Base-by-base conservation (phyloP, 805 yeast species). In the Ogataea kodamae region DNA sequence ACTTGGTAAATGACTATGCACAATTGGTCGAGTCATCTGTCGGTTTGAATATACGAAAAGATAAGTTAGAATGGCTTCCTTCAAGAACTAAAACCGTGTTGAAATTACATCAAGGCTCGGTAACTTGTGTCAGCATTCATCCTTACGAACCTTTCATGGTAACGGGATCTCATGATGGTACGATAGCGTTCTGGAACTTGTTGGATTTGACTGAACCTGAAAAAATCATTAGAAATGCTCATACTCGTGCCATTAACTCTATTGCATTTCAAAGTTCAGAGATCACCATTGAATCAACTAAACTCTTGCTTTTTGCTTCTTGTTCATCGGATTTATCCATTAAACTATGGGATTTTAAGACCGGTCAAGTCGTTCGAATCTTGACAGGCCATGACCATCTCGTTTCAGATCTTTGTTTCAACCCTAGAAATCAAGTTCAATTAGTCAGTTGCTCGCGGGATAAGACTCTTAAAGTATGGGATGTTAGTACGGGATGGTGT, bases 301-400 rank as follows among this genome's bases (percentile, higher is more conserved):
- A 35, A n/a, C 38, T 46, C 9, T 56, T 65, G 28, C 43, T 67
- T 1, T 51, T 72, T 22, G 78, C 74, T 13, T 64, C 78, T 1
- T 68, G 76, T 39, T 70, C 78, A 1, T 57, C 75, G 2, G 81
- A 75, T 49, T 54, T 74, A 28, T 48, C 43, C 6, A 72, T 87
- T 35, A 82, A 83, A 51, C 59, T 87, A 3, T 88, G 94, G 92
- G 81, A 78, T 49, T 67, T 74, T 10, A 18, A 39, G 6, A 23
- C 45, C 7, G 43, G 41, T 5, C 34, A 41, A 14, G 28, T 41
- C 27, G 53, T 75, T 1, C 67, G 86, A 22, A 76, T 87, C 1
- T 59, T 89, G 14, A 61, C 78, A 0, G 96, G 96, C 9, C 97
- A 89, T 59, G 94, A 87, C 40, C 96, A 89, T 54, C 75, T 92